These are phyloP conservation scores for Penicillium diatomitis DNA, from an alignment of 495 filamentous ascomycete species.

Conservation along the genomic window DNA sequence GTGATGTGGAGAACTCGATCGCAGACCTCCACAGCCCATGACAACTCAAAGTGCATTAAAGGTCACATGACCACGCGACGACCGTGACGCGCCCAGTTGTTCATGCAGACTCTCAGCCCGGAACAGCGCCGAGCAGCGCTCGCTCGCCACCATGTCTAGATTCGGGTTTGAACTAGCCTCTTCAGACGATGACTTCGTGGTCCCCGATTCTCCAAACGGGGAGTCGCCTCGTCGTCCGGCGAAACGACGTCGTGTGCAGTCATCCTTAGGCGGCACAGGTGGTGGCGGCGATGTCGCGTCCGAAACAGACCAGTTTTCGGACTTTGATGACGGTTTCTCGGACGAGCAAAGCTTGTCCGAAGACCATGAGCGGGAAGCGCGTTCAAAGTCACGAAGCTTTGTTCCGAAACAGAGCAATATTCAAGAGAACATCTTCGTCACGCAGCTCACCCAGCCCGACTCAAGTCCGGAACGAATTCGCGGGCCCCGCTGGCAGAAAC, in stretches of 20 bases:
- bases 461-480: slow-evolving; percentile 45
- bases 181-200: slow-evolving; percentile 27
- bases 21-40: too few species aligned
- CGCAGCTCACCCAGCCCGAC: slow-evolving; percentile 41
- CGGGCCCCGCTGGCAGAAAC: slow-evolving; percentile 45
- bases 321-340: slow-evolving; percentile 16
- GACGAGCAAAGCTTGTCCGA: slow-evolving; percentile 6
- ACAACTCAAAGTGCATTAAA: background rate
- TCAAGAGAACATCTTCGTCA: slow-evolving; percentile 45
- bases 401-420: slow-evolving; percentile 32
- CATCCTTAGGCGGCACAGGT: slow-evolving; percentile 2
- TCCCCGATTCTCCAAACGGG: slow-evolving; percentile 8
- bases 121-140: background rate
- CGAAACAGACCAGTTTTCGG: slow-evolving; percentile 15
- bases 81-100: background rate
- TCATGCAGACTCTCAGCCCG: background rate
- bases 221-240: slow-evolving; percentile 16
- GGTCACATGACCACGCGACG: slow-evolving; percentile 4
- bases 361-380: slow-evolving; percentile 14
- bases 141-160: slow-evolving; percentile 9
- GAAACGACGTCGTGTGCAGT: slow-evolving; percentile 30
- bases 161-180: slow-evolving; percentile 17
- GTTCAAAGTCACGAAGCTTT: slow-evolving; percentile 36
- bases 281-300: slow-evolving; percentile 10
- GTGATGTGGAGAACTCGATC: too few species aligned